Evolutionary conservation across 2,329 filamentous ascomycete genomes (phyloP).

Genomic region (Fusarium albidum): DNA sequence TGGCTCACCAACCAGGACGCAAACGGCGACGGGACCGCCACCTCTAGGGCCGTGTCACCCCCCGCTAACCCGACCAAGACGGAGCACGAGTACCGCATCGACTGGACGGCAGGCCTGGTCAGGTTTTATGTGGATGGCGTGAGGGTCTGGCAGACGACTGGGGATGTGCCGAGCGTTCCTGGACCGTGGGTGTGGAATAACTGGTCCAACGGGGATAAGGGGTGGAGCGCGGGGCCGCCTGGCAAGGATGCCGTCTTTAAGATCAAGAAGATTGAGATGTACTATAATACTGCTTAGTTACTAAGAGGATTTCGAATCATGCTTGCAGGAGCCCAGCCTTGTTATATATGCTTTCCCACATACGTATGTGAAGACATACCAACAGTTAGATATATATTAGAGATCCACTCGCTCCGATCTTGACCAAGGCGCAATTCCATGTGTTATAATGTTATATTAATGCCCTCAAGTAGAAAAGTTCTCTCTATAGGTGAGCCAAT

Average conservation of each 20-base stretch:
- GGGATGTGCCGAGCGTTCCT: slow-evolving; percentile 36
- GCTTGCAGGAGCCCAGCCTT: no score
- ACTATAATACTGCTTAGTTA: slow-evolving; percentile 43
- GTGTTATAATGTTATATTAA: no score
- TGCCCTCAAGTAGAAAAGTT: no score
- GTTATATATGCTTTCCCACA: no score
- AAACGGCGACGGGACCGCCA: slow-evolving; percentile 29
- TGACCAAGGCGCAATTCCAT: no score
- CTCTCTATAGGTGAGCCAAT: no score
- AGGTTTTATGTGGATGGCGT: slow-evolving; percentile 41
- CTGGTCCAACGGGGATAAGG: slow-evolving; percentile 43
- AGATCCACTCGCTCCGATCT: no score
- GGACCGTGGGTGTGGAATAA: slow-evolving; percentile 45
- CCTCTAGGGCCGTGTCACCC: slow-evolving; percentile 23
- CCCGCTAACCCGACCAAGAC: slow-evolving; percentile 34
- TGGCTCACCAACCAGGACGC: slow-evolving; percentile 45
- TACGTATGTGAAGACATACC: no score
- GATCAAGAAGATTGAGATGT: slow-evolving; percentile 42
- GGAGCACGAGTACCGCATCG: slow-evolving; percentile 45
- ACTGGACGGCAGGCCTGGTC: slow-evolving; percentile 40
- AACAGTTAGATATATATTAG: no score
- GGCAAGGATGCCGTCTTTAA: slow-evolving; percentile 40
- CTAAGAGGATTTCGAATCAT: no score
- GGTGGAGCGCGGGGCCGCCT: slow-evolving; percentile 43
- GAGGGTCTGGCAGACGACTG: slow-evolving; percentile 37